Evolutionary conservation across 805 yeast genomes (phyloP).

Genomic region (Nakazawaea sp.): DNA sequence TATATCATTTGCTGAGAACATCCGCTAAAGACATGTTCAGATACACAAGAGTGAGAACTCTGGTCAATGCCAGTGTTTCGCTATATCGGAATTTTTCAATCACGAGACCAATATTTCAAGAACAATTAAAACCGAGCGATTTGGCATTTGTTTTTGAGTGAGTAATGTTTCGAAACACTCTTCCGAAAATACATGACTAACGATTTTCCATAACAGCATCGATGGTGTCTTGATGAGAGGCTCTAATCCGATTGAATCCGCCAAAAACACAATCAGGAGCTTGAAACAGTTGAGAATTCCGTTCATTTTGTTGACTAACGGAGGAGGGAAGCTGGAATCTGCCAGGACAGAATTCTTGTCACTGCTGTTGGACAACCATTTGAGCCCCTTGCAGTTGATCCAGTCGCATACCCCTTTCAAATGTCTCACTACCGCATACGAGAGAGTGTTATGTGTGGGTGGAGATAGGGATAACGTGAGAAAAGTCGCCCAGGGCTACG

Average conservation of each 20-base stretch:
- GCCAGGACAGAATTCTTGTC: constrained; percentile 51
- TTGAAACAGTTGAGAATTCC: constrained; percentile 56
- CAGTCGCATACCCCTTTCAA: constrained; percentile 87
- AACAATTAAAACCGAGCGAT: constrained; percentile 10
- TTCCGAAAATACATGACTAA: background rate
- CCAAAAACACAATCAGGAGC: constrained; percentile 49
- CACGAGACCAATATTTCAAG: background rate
- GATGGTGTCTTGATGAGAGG: constrained; percentile 89
- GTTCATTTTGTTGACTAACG: constrained; percentile 80
- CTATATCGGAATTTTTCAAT: background rate
- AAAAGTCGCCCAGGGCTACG: constrained; percentile 67
- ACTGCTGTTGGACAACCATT: constrained; percentile 31
- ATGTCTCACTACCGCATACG: constrained; percentile 43
- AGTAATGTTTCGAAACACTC: constrained; percentile 2
- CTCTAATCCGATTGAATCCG: constrained; percentile 55
- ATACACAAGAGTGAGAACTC: background rate
- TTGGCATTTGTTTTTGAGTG: constrained; percentile 28
- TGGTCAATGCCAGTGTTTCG: background rate
- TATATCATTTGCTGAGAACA: too few species aligned
- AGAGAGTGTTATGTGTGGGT: constrained; percentile 78
- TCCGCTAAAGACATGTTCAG: background rate
- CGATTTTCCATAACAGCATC: constrained; percentile 31
- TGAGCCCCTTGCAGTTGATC: constrained; percentile 61
- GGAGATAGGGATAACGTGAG: constrained; percentile 68
- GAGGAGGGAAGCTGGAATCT: constrained; percentile 74